A percentile compares a stretch with the other conserved stretches of the same genome.
Conservation (phyloP, 768 basidiomycete species). For the Panus rudis region DNA sequence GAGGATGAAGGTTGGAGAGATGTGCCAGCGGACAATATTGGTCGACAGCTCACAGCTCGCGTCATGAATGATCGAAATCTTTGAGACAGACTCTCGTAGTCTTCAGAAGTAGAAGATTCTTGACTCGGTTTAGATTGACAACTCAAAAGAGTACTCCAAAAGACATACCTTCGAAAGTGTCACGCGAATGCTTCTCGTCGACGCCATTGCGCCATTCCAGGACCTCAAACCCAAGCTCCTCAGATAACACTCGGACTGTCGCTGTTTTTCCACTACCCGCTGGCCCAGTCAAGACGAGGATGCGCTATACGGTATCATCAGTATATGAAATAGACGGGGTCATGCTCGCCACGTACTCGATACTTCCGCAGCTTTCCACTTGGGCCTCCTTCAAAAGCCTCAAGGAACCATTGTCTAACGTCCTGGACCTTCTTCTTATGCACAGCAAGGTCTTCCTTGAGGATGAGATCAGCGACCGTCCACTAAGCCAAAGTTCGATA, state of each 20-base stretch:
- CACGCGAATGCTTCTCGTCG: slow-evolving; percentile 35
- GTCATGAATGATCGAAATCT: slow-evolving; percentile 75
- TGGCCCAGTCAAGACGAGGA: slow-evolving; percentile 81
- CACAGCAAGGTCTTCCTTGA: slow-evolving; percentile 67
- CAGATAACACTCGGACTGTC: slow-evolving; percentile 66
- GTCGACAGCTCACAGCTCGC: slow-evolving; percentile 55
- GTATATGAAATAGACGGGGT: neutral
- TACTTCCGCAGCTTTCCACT: slow-evolving; percentile 63
- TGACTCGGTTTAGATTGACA: neutral
- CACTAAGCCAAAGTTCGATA: neutral
- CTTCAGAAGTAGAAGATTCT: slow-evolving; percentile 12
- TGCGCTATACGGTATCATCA: slow-evolving; percentile 44
- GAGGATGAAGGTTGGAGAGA: slow-evolving; percentile 5
- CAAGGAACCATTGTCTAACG: slow-evolving; percentile 65
- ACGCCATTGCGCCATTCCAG: slow-evolving; percentile 78
- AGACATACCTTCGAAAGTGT: slow-evolving; percentile 1
- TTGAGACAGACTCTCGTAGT: slow-evolving; percentile 44
- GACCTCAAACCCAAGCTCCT: slow-evolving; percentile 71
- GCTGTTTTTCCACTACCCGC: slow-evolving; percentile 90
- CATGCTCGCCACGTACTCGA: slow-evolving; percentile 40
- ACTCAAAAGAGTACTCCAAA: neutral
- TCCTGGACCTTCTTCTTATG: slow-evolving; percentile 76
- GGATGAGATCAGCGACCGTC: neutral
- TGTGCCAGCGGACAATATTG: slow-evolving; percentile 33
- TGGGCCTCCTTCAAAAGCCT: slow-evolving; percentile 65